These are phyloP conservation scores for Claviceps fusiformis DNA, from an alignment of 2,329 filamentous ascomycete genomes.

Conservation along the genomic window DNA sequence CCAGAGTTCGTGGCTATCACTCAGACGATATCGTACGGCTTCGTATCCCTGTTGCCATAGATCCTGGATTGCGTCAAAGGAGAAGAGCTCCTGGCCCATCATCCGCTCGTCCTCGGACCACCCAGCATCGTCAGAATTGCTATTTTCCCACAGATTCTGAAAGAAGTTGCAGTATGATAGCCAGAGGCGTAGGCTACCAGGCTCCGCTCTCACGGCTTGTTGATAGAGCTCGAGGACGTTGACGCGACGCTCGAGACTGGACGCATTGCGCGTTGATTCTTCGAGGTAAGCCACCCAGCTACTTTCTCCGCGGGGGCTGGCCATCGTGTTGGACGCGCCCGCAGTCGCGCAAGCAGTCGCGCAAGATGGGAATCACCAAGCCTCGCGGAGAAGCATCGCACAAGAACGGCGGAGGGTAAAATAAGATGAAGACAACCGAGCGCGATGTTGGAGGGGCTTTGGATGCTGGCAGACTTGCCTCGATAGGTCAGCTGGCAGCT, in stretches of 20 bases:
- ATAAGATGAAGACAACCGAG: background rate
- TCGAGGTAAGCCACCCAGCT: conserved; percentile 66
- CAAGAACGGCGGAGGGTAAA: background rate
- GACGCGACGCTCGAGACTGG: conserved; percentile 53
- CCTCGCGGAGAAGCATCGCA: background rate
- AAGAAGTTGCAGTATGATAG: conserved; percentile 67
- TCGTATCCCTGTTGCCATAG: conserved; percentile 61
- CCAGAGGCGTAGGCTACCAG: conserved; percentile 62
- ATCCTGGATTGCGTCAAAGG: conserved; percentile 49
- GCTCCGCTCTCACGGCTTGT: conserved; percentile 56
- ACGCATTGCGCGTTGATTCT: conserved; percentile 49
- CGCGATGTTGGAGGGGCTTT: background rate
- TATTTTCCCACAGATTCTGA: conserved; percentile 54
- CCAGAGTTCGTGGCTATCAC: conserved; percentile 69
- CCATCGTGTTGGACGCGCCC: conserved; percentile 23
- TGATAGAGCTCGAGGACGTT: conserved; percentile 60
- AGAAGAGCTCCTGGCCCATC: conserved; percentile 59
- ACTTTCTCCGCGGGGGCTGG: conserved; percentile 56
- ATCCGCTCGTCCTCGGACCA: conserved; percentile 56
- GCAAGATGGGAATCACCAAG: background rate
- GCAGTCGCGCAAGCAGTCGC: background rate
- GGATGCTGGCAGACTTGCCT: background rate
- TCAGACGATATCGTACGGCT: conserved; percentile 58
- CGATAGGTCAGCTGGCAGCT: background rate
- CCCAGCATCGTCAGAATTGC: conserved; percentile 37